Evolutionary conservation across 2,329 filamentous ascomycete species (phyloP).

Genomic region (Colletotrichum sidae): DNA sequence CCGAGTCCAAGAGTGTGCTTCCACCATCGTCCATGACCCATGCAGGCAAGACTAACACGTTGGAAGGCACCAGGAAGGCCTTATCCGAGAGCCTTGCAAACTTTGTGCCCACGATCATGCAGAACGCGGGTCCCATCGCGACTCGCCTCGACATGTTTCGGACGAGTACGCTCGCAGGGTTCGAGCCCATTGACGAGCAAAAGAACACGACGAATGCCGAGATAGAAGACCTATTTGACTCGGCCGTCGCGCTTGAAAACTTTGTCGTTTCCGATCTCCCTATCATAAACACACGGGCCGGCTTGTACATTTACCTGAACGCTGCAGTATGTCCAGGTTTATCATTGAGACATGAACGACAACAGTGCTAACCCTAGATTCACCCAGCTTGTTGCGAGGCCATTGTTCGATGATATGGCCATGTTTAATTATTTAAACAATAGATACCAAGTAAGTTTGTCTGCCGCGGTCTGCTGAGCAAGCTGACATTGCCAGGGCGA

Average conservation of each 20-base stretch:
- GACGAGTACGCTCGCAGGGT: constrained; percentile 64
- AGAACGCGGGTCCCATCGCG: constrained; percentile 65
- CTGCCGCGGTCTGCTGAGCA: background rate
- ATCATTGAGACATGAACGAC: constrained; percentile 41
- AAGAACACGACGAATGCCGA: constrained; percentile 60
- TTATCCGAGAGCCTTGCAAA: constrained; percentile 62
- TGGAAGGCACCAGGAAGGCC: constrained; percentile 57
- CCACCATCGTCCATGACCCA: background rate
- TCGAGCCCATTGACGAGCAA: constrained; percentile 67
- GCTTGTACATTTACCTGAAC: constrained; percentile 87
- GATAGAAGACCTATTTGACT: constrained; percentile 69
- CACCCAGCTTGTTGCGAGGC: constrained; percentile 79
- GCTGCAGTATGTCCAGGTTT: constrained; percentile 71
- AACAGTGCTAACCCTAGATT: background rate
- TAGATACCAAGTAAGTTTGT: constrained; percentile 76
- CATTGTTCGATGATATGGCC: constrained; percentile 82
- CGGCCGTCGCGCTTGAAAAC: constrained; percentile 66
- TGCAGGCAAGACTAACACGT: constrained; percentile 3
- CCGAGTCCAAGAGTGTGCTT: constrained; percentile 63
- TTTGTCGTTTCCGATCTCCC: constrained; percentile 73
- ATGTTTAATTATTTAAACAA: constrained; percentile 86
- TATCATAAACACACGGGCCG: constrained; percentile 80
- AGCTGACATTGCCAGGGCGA: constrained; percentile 68
- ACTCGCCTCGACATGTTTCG: constrained; percentile 68
- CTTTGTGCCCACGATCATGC: constrained; percentile 69